These are phyloP conservation scores for Paspalum vaginatum DNA, from an alignment of 176 grass and related monocot genomes.

Conservation along the genomic window DNA sequence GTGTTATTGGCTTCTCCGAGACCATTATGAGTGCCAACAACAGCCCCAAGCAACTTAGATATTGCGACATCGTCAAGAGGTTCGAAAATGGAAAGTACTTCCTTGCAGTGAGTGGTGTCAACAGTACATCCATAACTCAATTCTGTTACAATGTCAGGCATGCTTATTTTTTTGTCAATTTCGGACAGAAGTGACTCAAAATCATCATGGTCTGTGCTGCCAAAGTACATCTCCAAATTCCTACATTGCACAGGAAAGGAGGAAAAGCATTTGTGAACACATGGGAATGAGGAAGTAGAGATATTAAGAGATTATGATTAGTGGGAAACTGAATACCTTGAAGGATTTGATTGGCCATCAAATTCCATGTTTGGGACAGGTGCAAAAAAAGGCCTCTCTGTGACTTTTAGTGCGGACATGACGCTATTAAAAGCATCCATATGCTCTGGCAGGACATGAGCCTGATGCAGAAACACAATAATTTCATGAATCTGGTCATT, in stretches of 20 bases:
- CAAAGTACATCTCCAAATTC: slow-evolving; percentile 59
- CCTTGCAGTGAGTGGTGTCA: slow-evolving; percentile 66
- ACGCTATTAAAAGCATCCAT: slow-evolving; percentile 70
- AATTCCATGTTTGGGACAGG: slow-evolving; percentile 45
- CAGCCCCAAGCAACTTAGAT: slow-evolving; percentile 80
- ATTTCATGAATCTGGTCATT: slow-evolving; percentile 78
- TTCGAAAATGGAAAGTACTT: slow-evolving; percentile 70
- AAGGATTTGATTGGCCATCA: slow-evolving; percentile 52
- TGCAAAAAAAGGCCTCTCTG: slow-evolving; percentile 50
- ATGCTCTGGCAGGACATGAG: slow-evolving; percentile 61
- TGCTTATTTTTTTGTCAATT: slow-evolving; percentile 78
- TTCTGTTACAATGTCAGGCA: slow-evolving; percentile 65
- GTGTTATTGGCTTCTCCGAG: slow-evolving; percentile 55
- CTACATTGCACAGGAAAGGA: slow-evolving; percentile 35
- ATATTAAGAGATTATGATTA: neutral
- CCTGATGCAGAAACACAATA: slow-evolving; percentile 58
- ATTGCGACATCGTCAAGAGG: slow-evolving; percentile 72
- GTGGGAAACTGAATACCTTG: slow-evolving; percentile 44
- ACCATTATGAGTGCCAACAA: slow-evolving; percentile 61
- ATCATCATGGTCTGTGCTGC: slow-evolving; percentile 45
- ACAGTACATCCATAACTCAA: slow-evolving; percentile 73
- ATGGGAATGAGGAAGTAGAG: slow-evolving; percentile 3
- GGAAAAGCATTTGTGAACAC: slow-evolving; percentile 9
- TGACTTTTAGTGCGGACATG: slow-evolving; percentile 55
- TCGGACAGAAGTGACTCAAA: slow-evolving; percentile 69